Evolutionary conservation across 306 rosid species (phyloP), one percentile per base, ranked within the genome.

Genomic region (Quercus gilva): DNA sequence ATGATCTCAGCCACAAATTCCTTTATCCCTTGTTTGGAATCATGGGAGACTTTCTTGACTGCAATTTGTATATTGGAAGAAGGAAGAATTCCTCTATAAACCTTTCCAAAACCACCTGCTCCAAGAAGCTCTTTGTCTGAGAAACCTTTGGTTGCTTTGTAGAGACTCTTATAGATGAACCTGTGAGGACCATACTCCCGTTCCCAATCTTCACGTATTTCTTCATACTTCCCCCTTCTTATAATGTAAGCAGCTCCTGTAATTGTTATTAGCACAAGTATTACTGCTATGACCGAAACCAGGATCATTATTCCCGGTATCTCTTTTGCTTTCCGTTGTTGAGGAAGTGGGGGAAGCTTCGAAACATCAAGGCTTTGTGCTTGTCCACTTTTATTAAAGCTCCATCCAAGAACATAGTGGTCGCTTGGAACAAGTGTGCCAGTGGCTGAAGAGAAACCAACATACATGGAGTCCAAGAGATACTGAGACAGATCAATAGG

Each of bases 21-120:
- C 76, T 79, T 76, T 76, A 84, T 59, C 19, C 90, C 90, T 28
- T 87, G 88, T 49, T 78, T 74, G 2, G 90, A 87, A 9, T 82
- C 76, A 19, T 82, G 90, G 2, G 85, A 79, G 3, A 84, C 71
- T 45, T 29, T 79, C 78, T 87, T 84, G 45, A 87, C 88, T 1
- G 86, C 88, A 2, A 87, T 68, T 23, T 84, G 78, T 0, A 19
- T 35, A 9, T 79, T 76, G 15, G 85, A 76, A 4, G 57, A 33
- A 5, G 75, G 79, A 9, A 84, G 25, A 1, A 60, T 33, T 23
- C 86, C 90, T 79, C 64, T 79, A 33, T 81, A 84, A 25, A 84
- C 88, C 52, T 75, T 28, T 4, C 90, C 90, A 33, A 87, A 84
- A 19, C 90, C 90, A 14, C 90, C 90, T 5, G 25, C 26, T 5